Conservation (phyloP, 345 rosid species). For the Linum lewisii region DNA sequence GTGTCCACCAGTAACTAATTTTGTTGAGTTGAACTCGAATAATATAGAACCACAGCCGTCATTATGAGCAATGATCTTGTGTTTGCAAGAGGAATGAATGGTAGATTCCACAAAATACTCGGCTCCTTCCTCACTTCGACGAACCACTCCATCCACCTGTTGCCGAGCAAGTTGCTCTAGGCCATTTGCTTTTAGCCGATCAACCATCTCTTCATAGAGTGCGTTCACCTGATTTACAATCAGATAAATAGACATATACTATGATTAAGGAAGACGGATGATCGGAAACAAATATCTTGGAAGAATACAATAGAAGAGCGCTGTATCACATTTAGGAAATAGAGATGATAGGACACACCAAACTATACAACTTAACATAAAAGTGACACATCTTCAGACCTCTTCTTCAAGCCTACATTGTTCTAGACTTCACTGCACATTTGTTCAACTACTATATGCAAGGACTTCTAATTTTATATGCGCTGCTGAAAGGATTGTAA, state of each 20-base stretch:
- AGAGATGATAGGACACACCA: no score
- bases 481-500: no score
- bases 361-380: no score
- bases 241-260: no score
- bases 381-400: no score
- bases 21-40: slow-evolving; percentile 69
- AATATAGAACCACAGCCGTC: slow-evolving; percentile 86
- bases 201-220: slow-evolving; percentile 84
- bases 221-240: slow-evolving; percentile 52
- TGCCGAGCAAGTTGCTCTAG: slow-evolving; percentile 75
- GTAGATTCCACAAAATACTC: slow-evolving; percentile 67
- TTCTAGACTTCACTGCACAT: no score
- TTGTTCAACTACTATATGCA: no score
- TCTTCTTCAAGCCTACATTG: background rate
- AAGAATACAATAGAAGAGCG: no score
- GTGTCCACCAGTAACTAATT: slow-evolving; percentile 80
- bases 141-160: slow-evolving; percentile 96
- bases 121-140: slow-evolving; percentile 84
- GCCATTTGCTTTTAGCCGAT: slow-evolving; percentile 79
- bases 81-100: slow-evolving; percentile 63
- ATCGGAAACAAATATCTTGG: no score
- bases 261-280: no score
- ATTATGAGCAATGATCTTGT: slow-evolving; percentile 78
- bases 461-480: no score
- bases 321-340: no score